Evolutionary conservation across 192 early-diverging fungal species (phyloP).

Genomic region (Coemansia aciculifera): DNA sequence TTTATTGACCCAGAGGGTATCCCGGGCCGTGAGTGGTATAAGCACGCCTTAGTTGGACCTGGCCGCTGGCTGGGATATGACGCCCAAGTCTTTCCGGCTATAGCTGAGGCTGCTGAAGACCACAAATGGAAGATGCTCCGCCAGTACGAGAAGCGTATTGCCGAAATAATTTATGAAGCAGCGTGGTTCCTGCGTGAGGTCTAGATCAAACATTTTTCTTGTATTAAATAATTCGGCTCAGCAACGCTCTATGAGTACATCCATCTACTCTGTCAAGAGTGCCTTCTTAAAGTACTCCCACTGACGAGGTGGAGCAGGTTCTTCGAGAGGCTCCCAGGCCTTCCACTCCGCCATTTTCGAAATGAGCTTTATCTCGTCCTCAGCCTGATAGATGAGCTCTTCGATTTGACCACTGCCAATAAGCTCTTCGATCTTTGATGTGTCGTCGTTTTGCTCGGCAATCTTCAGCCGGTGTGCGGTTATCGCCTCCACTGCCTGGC

Average conservation of each 20-base stretch:
- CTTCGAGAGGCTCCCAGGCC: constrained; percentile 85
- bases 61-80: constrained; percentile 58
- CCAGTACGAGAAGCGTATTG: constrained; percentile 31
- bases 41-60: constrained; percentile 62
- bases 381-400: constrained; percentile 84
- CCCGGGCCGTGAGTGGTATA: constrained; percentile 61
- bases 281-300: constrained; percentile 69
- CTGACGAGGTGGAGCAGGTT: constrained; percentile 75
- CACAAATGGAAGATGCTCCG: constrained; percentile 28
- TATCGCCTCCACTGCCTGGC: constrained; percentile 77
- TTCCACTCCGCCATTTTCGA: constrained; percentile 86
- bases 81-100: constrained; percentile 57
- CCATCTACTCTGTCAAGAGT: constrained; percentile 24
- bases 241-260: background rate
- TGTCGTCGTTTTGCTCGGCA: constrained; percentile 72
- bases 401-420: constrained; percentile 86
- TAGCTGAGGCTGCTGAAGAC: constrained; percentile 56
- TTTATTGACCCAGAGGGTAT: constrained; percentile 63
- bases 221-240: no score
- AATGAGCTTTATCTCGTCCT: constrained; percentile 84
- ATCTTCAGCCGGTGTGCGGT: constrained; percentile 74
- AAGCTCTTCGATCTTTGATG: constrained; percentile 73
- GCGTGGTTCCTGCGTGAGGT: constrained; percentile 51
- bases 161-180: constrained; percentile 42
- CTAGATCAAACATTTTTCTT: constrained; percentile 5